Base-by-base conservation (phyloP, 1,139 yeast species). In the Nakaseomyces sp. region DNA sequence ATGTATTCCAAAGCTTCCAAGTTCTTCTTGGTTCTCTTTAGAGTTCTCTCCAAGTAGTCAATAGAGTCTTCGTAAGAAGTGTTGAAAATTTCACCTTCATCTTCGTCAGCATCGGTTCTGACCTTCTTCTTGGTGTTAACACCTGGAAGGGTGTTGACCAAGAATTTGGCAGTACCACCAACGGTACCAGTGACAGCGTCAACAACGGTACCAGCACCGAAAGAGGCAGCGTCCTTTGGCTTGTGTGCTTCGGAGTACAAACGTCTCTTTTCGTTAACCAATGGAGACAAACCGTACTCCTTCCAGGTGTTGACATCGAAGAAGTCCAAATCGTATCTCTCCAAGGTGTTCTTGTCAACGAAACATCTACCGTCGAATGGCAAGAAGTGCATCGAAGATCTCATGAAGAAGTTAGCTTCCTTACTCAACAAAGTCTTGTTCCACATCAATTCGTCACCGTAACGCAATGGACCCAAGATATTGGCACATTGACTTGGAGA, bases 371-470 rank as follows among this genome's bases (percentile, higher is more conserved):
- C 95, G 53, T 76, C 73, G 12, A 77, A 62, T 0, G 96, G 96
- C 35, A 88, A 63, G 60, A 88, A 87, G 31, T 78, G 71, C 62
- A 76, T 87, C 44, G 89, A 78, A 30, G 91, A 81, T 55, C 96
- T 72, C 95, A 88, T 86, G 70, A 86, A 77, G 61, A 88, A 88
- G 58, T 85, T 87, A 8, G 81, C 82, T 58, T 86, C 93, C 30
- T 81, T 79, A 1, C 95, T 82, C 43, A 88, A 66, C 24, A 88
- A 76, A 52, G 77, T 79, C 48, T 81, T 83, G 54, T 86, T 81
- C 44, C 86, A 70, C 47, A 87, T 63, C 2, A 88, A 88, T 19
- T 82, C 73, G 61, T 88, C 96, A 18, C 95, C 95, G 51, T 72
- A 78, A 50, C 95, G 65, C 1, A 87, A 65, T 0, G 96, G 96